A percentile compares a stretch with the other conserved stretches of the same genome.
Evolutionary conservation across 345 rosid species (phyloP).

Genomic region (Arabidopsis thaliana): TAIR10.1 NC_003070.9:395001-395500

Average conservation of each 20-base stretch:
- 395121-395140: slow-evolving; percentile 80
- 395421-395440: slow-evolving; percentile 50
- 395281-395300: slow-evolving; percentile 82
- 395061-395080: slow-evolving; percentile 86
- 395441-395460: background rate
- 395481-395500: slow-evolving; percentile 5
- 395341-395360: slow-evolving; percentile 87
- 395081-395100: slow-evolving; percentile 72
- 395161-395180: slow-evolving; percentile 85
- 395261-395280: slow-evolving; percentile 88
- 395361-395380: slow-evolving; percentile 79
- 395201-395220: slow-evolving; percentile 84
- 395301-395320: slow-evolving; percentile 86
- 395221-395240: slow-evolving; percentile 75
- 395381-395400: slow-evolving; percentile 67
- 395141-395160: slow-evolving; percentile 90
- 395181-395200: slow-evolving; percentile 69
- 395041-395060: slow-evolving; percentile 67
- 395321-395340: slow-evolving; percentile 88
- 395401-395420: slow-evolving; percentile 66
- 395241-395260: slow-evolving; percentile 79
- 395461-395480: background rate
- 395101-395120: slow-evolving; percentile 85
- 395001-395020: slow-evolving; percentile 92
- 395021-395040: slow-evolving; percentile 89